Base-by-base conservation (phyloP, 331 rosid species). In the Rosa hybrid region DNA sequence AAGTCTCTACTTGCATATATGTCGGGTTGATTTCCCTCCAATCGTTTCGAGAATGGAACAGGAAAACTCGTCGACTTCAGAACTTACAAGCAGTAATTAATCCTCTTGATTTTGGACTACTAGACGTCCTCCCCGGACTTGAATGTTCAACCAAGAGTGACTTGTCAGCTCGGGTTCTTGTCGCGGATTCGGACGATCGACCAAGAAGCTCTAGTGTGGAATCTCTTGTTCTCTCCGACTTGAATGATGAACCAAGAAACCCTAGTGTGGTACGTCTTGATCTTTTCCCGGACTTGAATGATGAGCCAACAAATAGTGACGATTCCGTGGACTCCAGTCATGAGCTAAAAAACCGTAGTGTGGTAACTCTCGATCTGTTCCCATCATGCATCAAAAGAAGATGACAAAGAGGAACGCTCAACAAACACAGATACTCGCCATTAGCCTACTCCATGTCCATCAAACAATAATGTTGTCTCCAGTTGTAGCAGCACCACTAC, bases 241-340 rank as follows among this genome's bases (percentile, higher is more conserved):
- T 63, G n/a, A 63, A 63, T 27, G 69, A 63, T 5, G 69, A 63
- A 27, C 69, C 20, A 27, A 63, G 69, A 63, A 63, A 63, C 44
- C 69, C 44, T 27, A 13, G 8, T 30, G 69, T 63, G 20, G 9
- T 2, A 30, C 3, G 44, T 63, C 42, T 63, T 0, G 41, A 12
- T 63, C 69, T 63, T 12, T 63, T 63, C 10, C 69, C 69, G 69
- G 69, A 63, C 69, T 27, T 27, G 69, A 63, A 27, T 30, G 39
- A 23, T 59, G 34, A 59, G 7, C 38, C 14, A 59, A 59, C 34
- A 4, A 11, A 59, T 11, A 21, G 16, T 59, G 30, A 3, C 65
- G 34, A 21, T 59, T n/a, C 11, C 14, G 65, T 59, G 13, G 65
- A 10, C 16, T 21, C 10, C 34, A 59, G 21, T 11, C 16, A 59